Evolutionary conservation across 768 basidiomycete genomes (phyloP), one percentile per base, ranked within the genome.

Genomic region (Tubosaeta brunneosetosa): DNA sequence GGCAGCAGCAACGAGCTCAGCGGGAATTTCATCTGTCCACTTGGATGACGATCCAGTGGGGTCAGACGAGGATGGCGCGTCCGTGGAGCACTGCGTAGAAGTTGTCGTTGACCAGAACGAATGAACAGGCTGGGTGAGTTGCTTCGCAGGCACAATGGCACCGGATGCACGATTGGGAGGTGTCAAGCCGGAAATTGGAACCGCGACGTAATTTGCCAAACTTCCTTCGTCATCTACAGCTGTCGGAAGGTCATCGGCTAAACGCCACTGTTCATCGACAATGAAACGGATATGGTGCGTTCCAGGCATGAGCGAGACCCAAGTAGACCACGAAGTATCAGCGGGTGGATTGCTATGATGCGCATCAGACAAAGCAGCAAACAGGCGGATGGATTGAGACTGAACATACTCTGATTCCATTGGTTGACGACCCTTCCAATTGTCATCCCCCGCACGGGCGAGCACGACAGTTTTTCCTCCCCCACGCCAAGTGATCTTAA

Each of bases 241-340:
- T 25, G 88, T 85, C 6, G 90, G 88, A n/a, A 85, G 77, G 57
- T 89, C 83, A 57, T 86, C 79, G 3, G 87, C 81, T 7, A 88
- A 82, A 55, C 86, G 82, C 84, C 87, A 92, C 43, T 84, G 80
- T 44, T 88, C 90, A 67, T 98, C 95, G 55, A 98, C 90, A 58
- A 97, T 82, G 76, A 97, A 98, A 52, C 94, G 91, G 66, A 97
- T 79, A 58, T 94, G 90, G 65, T 97, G 93, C 0, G 93, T 93
- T 14, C 95, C 95, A 0, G 93, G 92, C 10, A 83, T 81, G 1
- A 98, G 80, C 5, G 74, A 62, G 26, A 85, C 71, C 60, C 65
- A 66, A 5, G 72, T 62, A 34, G 64, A 68, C 65, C 71, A 77
- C 6, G 66, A 66, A 54, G 64, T 61, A 42, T 73, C 71, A 4